Evolutionary conservation across 1,284 basidiomycete genomes (phyloP), one percentile per base, ranked within the genome.

Genomic region (Ganoderma lucidum): DNA sequence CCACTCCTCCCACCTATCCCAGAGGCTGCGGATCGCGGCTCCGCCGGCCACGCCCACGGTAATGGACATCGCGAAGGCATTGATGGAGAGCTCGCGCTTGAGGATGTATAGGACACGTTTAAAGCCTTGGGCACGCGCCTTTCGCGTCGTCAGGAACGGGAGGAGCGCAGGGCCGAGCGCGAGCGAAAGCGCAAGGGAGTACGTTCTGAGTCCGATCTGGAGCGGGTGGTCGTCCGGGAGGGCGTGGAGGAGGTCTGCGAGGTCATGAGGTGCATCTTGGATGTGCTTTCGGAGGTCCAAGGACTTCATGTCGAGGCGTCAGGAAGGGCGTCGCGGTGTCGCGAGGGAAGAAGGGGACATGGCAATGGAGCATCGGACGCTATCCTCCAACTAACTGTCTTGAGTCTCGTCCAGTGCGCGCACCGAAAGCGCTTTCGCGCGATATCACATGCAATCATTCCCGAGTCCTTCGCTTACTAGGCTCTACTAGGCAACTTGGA

Each of bases 31-130:
- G 28, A 93, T 74, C 42, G 82, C 80, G 28, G 85, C 83, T 6
- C 91, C 91, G 9, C 92, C 92, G 0, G 85, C 90, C 5, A 92
- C 82, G 15, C 88, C 87, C 4, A 87, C 75, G 0, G 90, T 88
- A 65, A 93, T 86, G 17, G 90, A 86, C 69, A 87, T 90, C 5
- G 93, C 88, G 76, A 94, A 92, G 8, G 91, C 88, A 63, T 86
- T 87, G 53, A 84, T 71, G 3, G 85, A 83, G 3, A 92, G 78
- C 75, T 93, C 90, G 62, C 86, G 83, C 68, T 75, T 78, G 15
- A 93, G 78, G 14, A 88, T 83, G 66, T 75, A 78, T 66, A 77
- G 76, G 23, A 91, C 78, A 39, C 68, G 68, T 23, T 44, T 59
- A n/a, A 76, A 51, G n/a, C 76, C 77, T 64, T 74, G 74, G 2